Evolutionary conservation across 2,329 filamentous ascomycete genomes (phyloP).

Genomic region (Neonectria coccinea): DNA sequence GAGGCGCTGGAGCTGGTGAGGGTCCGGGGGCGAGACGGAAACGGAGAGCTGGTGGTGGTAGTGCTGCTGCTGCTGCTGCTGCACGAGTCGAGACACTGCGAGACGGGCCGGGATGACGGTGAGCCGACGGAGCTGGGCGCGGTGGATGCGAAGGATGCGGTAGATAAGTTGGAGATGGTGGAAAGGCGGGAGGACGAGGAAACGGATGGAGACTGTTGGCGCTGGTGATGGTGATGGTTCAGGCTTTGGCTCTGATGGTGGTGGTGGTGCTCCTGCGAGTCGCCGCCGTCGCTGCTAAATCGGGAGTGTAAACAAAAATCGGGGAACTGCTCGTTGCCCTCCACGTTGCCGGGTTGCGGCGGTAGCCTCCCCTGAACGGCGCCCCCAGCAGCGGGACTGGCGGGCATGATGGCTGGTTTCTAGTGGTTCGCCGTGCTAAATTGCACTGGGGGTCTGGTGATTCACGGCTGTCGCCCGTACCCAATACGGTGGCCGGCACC

Average conservation of each 20-base stretch:
- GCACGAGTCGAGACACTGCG: slow-evolving; percentile 33
- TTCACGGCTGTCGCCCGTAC: slow-evolving; percentile 14
- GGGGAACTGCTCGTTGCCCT: slow-evolving; percentile 52
- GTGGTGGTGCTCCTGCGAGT: slow-evolving; percentile 27
- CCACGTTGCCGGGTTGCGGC: slow-evolving; percentile 54
- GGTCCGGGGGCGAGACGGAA: slow-evolving; percentile 38
- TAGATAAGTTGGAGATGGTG: slow-evolving; percentile 41
- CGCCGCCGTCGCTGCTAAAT: slow-evolving; percentile 26
- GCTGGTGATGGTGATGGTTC: slow-evolving; percentile 42
- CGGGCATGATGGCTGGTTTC: slow-evolving; percentile 35
- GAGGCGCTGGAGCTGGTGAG: slow-evolving; percentile 38
- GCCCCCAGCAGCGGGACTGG: slow-evolving; percentile 33
- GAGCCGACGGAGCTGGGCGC: slow-evolving; percentile 40
- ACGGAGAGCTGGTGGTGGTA: slow-evolving; percentile 20
- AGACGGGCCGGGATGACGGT: slow-evolving; percentile 38
- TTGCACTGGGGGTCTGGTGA: neutral
- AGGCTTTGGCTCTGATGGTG: slow-evolving; percentile 29
- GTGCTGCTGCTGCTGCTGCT: neutral
- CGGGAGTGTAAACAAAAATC: slow-evolving; percentile 58
- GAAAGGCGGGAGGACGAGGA: slow-evolving; percentile 43
- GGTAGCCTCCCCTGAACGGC: slow-evolving; percentile 43
- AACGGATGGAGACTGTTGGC: slow-evolving; percentile 44
- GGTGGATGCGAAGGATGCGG: slow-evolving; percentile 30
- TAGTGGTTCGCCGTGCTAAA: slow-evolving; percentile 22
- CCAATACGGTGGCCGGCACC: slow-evolving; percentile 18